phyloP scores from a whole-genome alignment of 108 stramenopile genomes.

The Parietichytrium sp. region DNA sequence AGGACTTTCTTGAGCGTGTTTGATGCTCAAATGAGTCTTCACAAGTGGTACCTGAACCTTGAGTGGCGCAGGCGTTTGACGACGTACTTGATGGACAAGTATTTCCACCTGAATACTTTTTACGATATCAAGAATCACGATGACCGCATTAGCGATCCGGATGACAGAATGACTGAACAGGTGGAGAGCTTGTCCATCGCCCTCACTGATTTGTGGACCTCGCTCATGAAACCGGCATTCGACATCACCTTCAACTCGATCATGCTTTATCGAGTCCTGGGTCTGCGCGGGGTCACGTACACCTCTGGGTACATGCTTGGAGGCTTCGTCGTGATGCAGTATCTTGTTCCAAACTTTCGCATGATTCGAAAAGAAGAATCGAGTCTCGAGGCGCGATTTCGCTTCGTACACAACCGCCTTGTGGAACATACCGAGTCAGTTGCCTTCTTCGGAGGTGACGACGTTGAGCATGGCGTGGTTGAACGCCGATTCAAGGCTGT shows the following conservation, averaged over 20 bases:
- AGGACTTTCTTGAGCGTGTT: conserved; percentile 22
- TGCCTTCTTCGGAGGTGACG: conserved; percentile 32
- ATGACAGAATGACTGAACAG: conserved; percentile 26
- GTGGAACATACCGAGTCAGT: neutral
- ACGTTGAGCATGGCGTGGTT: conserved; percentile 13
- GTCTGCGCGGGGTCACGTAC: conserved; percentile 9
- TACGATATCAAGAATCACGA: conserved; percentile 35
- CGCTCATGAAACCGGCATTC: conserved; percentile 27
- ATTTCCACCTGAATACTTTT: conserved; percentile 5
- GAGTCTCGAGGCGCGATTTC: conserved; percentile 6
- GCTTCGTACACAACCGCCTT: conserved; percentile 32
- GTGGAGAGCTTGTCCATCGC: conserved; percentile 9
- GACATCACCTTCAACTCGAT: conserved; percentile 21
- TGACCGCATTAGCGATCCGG: conserved; percentile 7
- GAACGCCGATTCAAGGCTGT: conserved; percentile 4
- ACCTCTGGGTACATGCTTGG: conserved; percentile 2
- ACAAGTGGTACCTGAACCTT: conserved; percentile 11
- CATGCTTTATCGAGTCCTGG: conserved; percentile 28
- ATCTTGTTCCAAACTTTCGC: conserved; percentile 32
- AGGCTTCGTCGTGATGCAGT: conserved; percentile 3
- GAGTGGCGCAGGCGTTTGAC: conserved; percentile 33
- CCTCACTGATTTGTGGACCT: conserved; percentile 27
- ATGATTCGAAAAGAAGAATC: neutral
- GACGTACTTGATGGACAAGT: neutral
- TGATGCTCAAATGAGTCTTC: neutral